Evolutionary conservation across 108 stramenopile species (phyloP).

Genomic region (Cyclostephanos tholiformis): DNA sequence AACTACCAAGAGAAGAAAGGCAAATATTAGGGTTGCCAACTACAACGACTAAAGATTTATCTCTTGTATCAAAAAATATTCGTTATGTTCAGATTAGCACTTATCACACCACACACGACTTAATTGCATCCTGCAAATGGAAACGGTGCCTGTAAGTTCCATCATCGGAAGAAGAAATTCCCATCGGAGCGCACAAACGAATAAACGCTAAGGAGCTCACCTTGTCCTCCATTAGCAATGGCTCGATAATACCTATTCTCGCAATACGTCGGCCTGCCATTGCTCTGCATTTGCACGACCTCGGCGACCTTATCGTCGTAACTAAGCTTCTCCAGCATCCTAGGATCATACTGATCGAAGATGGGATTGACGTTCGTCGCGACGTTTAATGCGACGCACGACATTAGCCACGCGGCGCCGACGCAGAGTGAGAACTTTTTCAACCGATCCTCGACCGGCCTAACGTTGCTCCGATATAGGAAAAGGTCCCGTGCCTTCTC

Average conservation of each 20-base stretch:
- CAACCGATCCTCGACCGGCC: slow-evolving; percentile 76
- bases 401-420: slow-evolving; percentile 66
- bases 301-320: slow-evolving; percentile 76
- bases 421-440: slow-evolving; percentile 55
- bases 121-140: slow-evolving; percentile 14
- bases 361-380: slow-evolving; percentile 61
- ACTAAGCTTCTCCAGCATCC: slow-evolving; percentile 63
- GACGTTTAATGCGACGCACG: slow-evolving; percentile 68
- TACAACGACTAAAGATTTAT: too few species aligned
- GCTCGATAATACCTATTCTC: slow-evolving; percentile 86
- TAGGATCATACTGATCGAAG: slow-evolving; percentile 88
- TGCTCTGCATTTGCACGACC: slow-evolving; percentile 65
- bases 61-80: too few species aligned
- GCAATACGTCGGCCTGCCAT: slow-evolving; percentile 83
- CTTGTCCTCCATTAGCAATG: slow-evolving; percentile 85
- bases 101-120: neutral
- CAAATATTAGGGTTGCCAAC: too few species aligned
- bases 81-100: too few species aligned
- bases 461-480: slow-evolving; percentile 73
- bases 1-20: too few species aligned
- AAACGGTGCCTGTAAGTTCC: neutral
- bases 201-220: slow-evolving; percentile 9
- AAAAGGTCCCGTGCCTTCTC: slow-evolving; percentile 77
- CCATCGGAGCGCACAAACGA: neutral
- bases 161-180: too few species aligned